Conservation (phyloP, 1,284 basidiomycete genomes). For the Papiliotrema terrestris region DNA sequence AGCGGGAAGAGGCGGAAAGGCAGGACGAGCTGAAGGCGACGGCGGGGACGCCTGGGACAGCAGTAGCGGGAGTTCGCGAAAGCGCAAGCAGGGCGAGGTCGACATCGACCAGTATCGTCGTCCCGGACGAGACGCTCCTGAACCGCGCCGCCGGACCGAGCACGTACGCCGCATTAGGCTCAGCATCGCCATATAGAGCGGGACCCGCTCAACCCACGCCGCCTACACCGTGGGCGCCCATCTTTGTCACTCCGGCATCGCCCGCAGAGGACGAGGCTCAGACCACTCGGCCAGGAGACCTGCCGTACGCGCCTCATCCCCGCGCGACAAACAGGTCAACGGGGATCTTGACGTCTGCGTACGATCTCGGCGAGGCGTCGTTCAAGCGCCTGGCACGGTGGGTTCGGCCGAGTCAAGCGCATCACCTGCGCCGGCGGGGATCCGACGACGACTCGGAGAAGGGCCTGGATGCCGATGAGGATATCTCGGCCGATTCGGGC, state of each 20-base stretch:
- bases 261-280: not conserved
- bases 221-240: slow-evolving; percentile 1
- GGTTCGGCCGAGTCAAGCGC: slow-evolving; percentile 15
- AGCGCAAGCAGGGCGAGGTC: slow-evolving; percentile 35
- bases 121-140: slow-evolving; percentile 16
- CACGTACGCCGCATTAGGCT: slow-evolving; percentile 4
- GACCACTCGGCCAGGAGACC: not conserved
- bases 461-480: slow-evolving; percentile 35
- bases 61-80: slow-evolving; percentile 4
- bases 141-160: slow-evolving; percentile 9
- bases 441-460: slow-evolving; percentile 44
- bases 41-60: not conserved
- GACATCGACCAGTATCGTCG: slow-evolving; percentile 42
- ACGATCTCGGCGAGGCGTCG: slow-evolving; percentile 31
- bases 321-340: not conserved
- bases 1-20: slow-evolving; percentile 9
- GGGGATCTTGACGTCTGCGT: slow-evolving; percentile 27
- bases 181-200: slow-evolving; percentile 2
- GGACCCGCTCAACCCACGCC: not conserved
- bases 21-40: not conserved
- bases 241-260: not conserved
- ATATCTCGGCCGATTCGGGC: slow-evolving; percentile 17
- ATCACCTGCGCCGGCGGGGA: not conserved
- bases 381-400: slow-evolving; percentile 21
- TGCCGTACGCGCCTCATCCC: not conserved